These are phyloP conservation scores for Fusarium lateritium DNA, from an alignment of 2,329 filamentous ascomycete genomes.

Conservation along the genomic window DNA sequence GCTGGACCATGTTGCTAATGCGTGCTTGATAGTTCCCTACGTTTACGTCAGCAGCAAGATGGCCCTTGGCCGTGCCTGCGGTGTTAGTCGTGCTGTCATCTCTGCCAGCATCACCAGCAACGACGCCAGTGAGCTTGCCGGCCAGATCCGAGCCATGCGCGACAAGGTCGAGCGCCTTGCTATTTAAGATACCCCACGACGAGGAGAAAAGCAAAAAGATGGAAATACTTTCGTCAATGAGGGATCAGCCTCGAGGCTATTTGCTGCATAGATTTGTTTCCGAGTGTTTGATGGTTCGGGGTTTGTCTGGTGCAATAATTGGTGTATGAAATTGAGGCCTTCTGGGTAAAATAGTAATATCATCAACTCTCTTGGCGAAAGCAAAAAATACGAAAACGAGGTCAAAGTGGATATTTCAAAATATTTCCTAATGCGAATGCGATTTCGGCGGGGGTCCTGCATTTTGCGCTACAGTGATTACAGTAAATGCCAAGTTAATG, in stretches of 20 bases:
- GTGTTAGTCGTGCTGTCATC: conserved; percentile 90
- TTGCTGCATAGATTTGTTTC: conserved; percentile 30
- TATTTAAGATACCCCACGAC: conserved; percentile 73
- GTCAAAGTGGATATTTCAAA: conserved; percentile 36
- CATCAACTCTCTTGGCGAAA: conserved; percentile 41
- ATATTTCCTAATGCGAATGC: conserved; percentile 39
- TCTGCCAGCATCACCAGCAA: conserved; percentile 91
- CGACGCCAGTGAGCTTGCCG: conserved; percentile 88
- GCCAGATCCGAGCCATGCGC: conserved; percentile 89
- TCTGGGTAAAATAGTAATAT: conserved; percentile 42
- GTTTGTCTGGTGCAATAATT: conserved; percentile 31
- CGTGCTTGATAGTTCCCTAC: conserved; percentile 60
- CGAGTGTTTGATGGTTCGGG: conserved; percentile 27
- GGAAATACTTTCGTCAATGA: conserved; percentile 29
- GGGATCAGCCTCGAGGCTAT: conserved; percentile 6
- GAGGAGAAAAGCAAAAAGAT: conserved; percentile 38
- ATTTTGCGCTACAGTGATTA: conserved; percentile 14
- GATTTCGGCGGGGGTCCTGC: conserved; percentile 41
- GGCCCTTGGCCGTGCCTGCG: conserved; percentile 88
- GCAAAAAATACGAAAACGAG: conserved; percentile 42
- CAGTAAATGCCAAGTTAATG: conserved; percentile 43
- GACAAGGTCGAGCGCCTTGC: conserved; percentile 96
- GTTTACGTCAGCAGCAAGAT: conserved; percentile 84
- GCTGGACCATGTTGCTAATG: conserved; percentile 28
- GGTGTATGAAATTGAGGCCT: conserved; percentile 34